Base-by-base conservation (phyloP, 805 yeast genomes). In the Teunomyces cretensis region DNA sequence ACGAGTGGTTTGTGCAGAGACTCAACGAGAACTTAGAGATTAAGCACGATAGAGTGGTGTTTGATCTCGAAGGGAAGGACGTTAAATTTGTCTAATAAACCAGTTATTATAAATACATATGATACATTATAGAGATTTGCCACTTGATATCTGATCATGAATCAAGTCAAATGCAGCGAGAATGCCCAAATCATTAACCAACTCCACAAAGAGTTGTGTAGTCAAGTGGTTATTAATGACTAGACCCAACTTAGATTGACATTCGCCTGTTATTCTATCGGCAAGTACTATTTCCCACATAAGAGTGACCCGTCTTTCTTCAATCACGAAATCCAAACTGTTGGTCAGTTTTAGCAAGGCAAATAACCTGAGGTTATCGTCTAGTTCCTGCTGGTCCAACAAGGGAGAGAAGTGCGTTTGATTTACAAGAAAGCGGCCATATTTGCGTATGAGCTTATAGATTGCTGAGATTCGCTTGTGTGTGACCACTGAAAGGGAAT, bases 401-500 rank as follows among this genome's bases (percentile, higher is more conserved):
- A 53, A 42, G 2, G 39, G 43, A 4, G 36, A 30, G n/a, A 43
- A 53, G 39, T 40, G 49, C 9, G 27, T 24, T 19, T 26, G 35
- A 11, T 57, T 56, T 12, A 31, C 15, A 6, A 67, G 51, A 26
- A 41, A 44, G 6, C 31, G 31, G 2, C 47, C 24, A 45, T 56
- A 59, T 42, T 48, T 54, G 24, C 48, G 36, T 6, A 67, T 46
- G 9, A 68, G 42, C 28, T 56, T 53, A 37, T 52, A 45, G 33
- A 66, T 33, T 2, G 51, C 43, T 2, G 57, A 47, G 1, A 62
- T 53, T 28, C 72, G 49, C 22, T 46, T 39, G 40, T 58, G 57
- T 14, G 62, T 50, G 13, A 57, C 39, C 4, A 42, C 49, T 1
- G 74, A 56, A n/a, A 71, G 50, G 4, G 68, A 57, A 40, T 66